These are phyloP conservation scores for Dothidotthia symphoricarpi DNA, from an alignment of 2,329 filamentous ascomycete genomes.

Conservation along the genomic window DNA sequence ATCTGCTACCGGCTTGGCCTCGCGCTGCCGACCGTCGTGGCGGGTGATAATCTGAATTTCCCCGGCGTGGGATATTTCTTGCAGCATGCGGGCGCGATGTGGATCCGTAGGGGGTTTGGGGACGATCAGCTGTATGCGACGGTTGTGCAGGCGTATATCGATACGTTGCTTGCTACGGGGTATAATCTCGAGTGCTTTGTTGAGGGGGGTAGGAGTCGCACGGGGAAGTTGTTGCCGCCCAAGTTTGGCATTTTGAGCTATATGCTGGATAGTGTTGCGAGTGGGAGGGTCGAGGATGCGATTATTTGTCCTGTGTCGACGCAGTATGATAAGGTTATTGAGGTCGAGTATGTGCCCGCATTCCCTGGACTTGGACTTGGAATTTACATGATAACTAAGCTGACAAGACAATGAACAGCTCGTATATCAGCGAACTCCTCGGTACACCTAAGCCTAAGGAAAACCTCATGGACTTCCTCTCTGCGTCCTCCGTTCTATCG, in stretches of 20 bases:
- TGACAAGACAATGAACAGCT: slow-evolving; percentile 50
- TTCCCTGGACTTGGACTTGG: background rate
- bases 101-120: slow-evolving; percentile 88
- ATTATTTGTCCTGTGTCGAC: slow-evolving; percentile 95
- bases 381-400: too few species aligned
- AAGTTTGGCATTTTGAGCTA: slow-evolving; percentile 96
- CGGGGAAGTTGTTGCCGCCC: slow-evolving; percentile 87
- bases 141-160: slow-evolving; percentile 94
- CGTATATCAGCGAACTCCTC: slow-evolving; percentile 90
- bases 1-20: slow-evolving; percentile 94
- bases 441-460: slow-evolving; percentile 96
- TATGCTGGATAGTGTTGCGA: slow-evolving; percentile 83
- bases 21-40: slow-evolving; percentile 84
- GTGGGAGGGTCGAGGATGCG: slow-evolving; percentile 82
- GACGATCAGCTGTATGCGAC: slow-evolving; percentile 88
- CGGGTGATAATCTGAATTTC: slow-evolving; percentile 95
- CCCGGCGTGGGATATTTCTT: slow-evolving; percentile 85
- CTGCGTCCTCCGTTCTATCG: slow-evolving; percentile 81
- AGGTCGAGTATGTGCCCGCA: slow-evolving; percentile 56
- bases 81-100: slow-evolving; percentile 95
- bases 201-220: slow-evolving; percentile 90
- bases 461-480: slow-evolving; percentile 86
- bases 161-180: slow-evolving; percentile 83
- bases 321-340: slow-evolving; percentile 98
- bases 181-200: slow-evolving; percentile 98